A percentile compares a stretch with the other conserved stretches of the same genome.
These are phyloP conservation scores for Yamadazyma sp. DNA, from an alignment of 805 yeast genomes.

Conservation along the genomic window DNA sequence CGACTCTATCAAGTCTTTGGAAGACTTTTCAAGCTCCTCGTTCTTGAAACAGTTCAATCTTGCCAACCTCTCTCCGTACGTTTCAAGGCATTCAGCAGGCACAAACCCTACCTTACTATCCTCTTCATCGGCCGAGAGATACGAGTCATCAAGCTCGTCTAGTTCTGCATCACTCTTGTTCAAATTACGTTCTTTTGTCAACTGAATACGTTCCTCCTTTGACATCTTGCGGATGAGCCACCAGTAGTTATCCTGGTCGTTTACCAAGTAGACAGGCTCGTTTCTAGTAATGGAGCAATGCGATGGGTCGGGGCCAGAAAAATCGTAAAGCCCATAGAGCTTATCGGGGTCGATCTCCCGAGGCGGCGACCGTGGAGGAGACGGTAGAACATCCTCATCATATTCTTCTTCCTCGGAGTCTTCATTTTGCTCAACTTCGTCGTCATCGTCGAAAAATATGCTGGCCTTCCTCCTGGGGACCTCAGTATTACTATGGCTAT, in stretches of 20 bases:
- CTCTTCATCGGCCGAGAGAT: slow-evolving; percentile 30
- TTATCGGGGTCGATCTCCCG: slow-evolving; percentile 78
- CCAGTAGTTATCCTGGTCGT: slow-evolving; percentile 94
- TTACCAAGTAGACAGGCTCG: slow-evolving; percentile 77
- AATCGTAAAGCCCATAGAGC: slow-evolving; percentile 83
- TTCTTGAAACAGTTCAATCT: slow-evolving; percentile 90
- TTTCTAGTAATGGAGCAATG: slow-evolving; percentile 80
- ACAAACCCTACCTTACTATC: slow-evolving; percentile 87
- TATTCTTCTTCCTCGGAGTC: slow-evolving; percentile 36
- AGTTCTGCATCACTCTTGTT: slow-evolving; percentile 12
- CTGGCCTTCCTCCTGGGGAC: slow-evolving; percentile 8
- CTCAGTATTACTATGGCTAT: background rate
- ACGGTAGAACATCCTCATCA: slow-evolving; percentile 47
- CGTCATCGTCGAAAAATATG: slow-evolving; percentile 16
- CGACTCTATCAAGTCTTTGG: slow-evolving; percentile 14
- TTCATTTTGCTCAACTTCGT: slow-evolving; percentile 26
- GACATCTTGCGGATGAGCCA: slow-evolving; percentile 70
- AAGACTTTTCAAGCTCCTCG: slow-evolving; percentile 58
- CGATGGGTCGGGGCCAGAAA: slow-evolving; percentile 88
- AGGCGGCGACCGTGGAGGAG: slow-evolving; percentile 80
- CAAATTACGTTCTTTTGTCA: slow-evolving; percentile 10
- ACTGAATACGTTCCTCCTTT: slow-evolving; percentile 33
- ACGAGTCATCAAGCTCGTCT: slow-evolving; percentile 13
- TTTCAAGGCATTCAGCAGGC: slow-evolving; percentile 93
- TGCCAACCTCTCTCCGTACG: slow-evolving; percentile 88